These are phyloP conservation scores for Xanthoconium purpureum DNA, from an alignment of 768 basidiomycete species.

Conservation along the genomic window DNA sequence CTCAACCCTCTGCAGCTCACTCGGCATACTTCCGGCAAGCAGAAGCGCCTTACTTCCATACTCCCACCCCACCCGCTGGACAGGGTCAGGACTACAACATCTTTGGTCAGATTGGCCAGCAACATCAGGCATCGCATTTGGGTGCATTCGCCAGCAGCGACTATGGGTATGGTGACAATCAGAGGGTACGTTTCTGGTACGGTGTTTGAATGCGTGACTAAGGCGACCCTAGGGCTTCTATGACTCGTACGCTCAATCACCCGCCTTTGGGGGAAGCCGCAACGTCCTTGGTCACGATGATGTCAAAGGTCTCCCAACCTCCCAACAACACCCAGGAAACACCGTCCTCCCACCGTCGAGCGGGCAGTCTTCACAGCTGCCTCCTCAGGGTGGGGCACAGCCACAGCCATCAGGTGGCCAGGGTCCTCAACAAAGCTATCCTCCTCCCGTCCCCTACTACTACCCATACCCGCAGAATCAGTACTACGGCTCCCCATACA, in stretches of 20 bases:
- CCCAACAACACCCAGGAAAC: constrained; percentile 54
- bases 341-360: constrained; percentile 51
- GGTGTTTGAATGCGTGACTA: constrained; percentile 1
- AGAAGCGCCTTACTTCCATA: constrained; percentile 72
- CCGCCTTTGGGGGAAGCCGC: constrained; percentile 57
- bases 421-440: constrained; percentile 63
- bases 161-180: constrained; percentile 66
- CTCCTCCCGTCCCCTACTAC: constrained; percentile 59
- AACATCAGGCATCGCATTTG: constrained; percentile 51
- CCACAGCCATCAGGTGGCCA: constrained; percentile 59
- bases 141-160: constrained; percentile 60
- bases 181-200: constrained; percentile 47
- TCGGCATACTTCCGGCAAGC: constrained; percentile 65
- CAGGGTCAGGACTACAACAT: constrained; percentile 61
- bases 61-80: constrained; percentile 68
- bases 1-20: constrained; percentile 59
- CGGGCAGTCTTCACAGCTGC: constrained; percentile 52
- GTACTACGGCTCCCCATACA: constrained; percentile 73
- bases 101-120: constrained; percentile 61
- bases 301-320: constrained; percentile 62
- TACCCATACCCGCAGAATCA: constrained; percentile 75
- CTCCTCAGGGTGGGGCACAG: constrained; percentile 47
- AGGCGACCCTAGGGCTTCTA: constrained; percentile 61
- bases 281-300: constrained; percentile 72
- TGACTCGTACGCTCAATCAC: constrained; percentile 66